Conservation (phyloP, 805 yeast genomes). For the Saccharomycopsis olivae region DNA sequence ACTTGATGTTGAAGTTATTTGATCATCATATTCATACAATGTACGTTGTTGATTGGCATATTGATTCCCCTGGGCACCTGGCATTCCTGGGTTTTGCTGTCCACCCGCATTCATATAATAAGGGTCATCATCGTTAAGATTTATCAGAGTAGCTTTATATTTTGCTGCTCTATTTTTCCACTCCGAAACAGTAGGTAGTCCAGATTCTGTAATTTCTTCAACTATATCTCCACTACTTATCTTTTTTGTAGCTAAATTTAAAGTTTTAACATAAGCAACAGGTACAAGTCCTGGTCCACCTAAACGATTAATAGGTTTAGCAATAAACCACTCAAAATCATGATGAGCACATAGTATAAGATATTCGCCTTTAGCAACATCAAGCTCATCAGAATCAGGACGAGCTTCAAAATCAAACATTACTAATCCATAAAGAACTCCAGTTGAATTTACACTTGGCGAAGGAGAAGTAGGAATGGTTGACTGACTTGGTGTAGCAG, state of each 20-base stretch:
- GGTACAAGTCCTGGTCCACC: constrained; percentile 99
- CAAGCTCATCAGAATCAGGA: constrained; percentile 67
- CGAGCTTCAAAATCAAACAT: constrained; percentile 82
- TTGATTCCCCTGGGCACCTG: background rate
- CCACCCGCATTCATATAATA: constrained; percentile 1
- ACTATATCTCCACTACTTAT: constrained; percentile 38
- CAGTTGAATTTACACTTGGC: constrained; percentile 18
- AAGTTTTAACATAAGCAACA: constrained; percentile 74
- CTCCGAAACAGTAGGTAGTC: constrained; percentile 85
- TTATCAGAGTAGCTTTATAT: constrained; percentile 83
- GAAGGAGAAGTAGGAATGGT: constrained; percentile 19
- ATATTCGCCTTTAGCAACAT: constrained; percentile 76
- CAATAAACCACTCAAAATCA: constrained; percentile 95
- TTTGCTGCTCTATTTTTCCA: constrained; percentile 90
- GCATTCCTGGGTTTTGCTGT: constrained; percentile 3
- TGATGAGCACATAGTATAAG: constrained; percentile 93
- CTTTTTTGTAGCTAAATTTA: constrained; percentile 59
- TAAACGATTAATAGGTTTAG: constrained; percentile 86
- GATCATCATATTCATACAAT: constrained; percentile 14
- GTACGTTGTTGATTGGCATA: constrained; percentile 8
- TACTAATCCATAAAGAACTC: constrained; percentile 71
- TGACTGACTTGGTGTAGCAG: constrained; percentile 21
- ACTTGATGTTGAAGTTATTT: background rate
- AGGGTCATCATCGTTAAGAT: constrained; percentile 38
- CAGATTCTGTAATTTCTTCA: constrained; percentile 52